A percentile compares a stretch with the other conserved stretches of the same genome.
These are phyloP conservation scores for Mycosphaerelloides madeirae DNA, from an alignment of 2,329 filamentous ascomycete species.

Conservation along the genomic window DNA sequence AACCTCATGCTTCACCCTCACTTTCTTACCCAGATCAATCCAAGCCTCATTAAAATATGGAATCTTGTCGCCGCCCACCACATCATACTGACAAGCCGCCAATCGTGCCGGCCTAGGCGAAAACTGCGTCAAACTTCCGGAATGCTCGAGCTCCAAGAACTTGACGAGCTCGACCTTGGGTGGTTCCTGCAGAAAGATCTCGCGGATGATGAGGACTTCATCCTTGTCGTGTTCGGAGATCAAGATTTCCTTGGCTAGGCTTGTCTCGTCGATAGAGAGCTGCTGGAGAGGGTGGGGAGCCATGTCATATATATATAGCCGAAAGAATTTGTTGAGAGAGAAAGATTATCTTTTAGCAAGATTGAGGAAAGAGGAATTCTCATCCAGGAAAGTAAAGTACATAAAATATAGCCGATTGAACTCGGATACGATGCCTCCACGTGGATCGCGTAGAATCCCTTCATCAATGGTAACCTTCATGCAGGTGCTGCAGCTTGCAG, in stretches of 20 bases:
- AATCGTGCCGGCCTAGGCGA: slow-evolving; percentile 37
- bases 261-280: slow-evolving; percentile 21
- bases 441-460: background rate
- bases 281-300: slow-evolving; percentile 17
- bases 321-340: background rate
- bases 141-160: slow-evolving; percentile 28
- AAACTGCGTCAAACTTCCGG: slow-evolving; percentile 18
- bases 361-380: background rate
- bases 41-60: slow-evolving; percentile 42
- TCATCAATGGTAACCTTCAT: no score
- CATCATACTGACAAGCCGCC: slow-evolving; percentile 54
- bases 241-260: slow-evolving; percentile 21
- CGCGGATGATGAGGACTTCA: slow-evolving; percentile 24
- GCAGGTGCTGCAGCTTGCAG: no score
- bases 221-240: slow-evolving; percentile 19
- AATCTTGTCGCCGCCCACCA: slow-evolving; percentile 48
- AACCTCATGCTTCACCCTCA: slow-evolving; percentile 26
- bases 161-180: slow-evolving; percentile 25
- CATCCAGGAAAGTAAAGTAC: background rate
- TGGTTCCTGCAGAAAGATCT: slow-evolving; percentile 31
- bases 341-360: background rate
- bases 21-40: slow-evolving; percentile 26
- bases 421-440: background rate
- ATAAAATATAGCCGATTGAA: no score
- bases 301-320: slow-evolving; percentile 6